phyloP scores from a whole-genome alignment of 1,284 basidiomycete species.

The Ceratobasidium sp. region DNA sequence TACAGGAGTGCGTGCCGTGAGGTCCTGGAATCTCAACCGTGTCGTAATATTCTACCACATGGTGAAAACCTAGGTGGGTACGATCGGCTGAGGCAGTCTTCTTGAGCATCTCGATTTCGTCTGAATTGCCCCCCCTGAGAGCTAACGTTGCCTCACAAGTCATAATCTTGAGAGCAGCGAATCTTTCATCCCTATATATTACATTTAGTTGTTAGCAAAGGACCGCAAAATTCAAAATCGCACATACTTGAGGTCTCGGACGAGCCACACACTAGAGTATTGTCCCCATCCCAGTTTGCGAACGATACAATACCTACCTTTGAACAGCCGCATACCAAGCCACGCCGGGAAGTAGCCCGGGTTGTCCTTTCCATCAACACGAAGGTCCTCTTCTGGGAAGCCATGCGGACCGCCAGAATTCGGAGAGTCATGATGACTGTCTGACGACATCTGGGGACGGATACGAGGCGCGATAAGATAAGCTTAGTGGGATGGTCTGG shows the following conservation, averaged over 20 bases:
- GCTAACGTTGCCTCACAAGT: constrained; percentile 12
- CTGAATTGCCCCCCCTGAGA: not conserved
- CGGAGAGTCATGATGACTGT: no score
- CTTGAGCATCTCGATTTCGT: constrained; percentile 12
- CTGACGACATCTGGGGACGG: no score
- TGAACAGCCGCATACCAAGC: constrained; percentile 51
- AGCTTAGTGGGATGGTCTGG: no score
- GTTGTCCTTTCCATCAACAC: not conserved
- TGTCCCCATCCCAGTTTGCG: constrained; percentile 95
- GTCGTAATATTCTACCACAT: constrained; percentile 11
- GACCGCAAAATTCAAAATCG: not conserved
- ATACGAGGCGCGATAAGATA: no score
- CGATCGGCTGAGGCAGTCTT: not conserved
- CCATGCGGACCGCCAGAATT: no score
- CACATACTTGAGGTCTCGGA: constrained; percentile 78
- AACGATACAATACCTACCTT: constrained; percentile 87
- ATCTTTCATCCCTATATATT: not conserved
- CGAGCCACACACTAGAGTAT: constrained; percentile 95
- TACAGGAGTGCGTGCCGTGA: not conserved
- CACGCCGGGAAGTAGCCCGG: constrained; percentile 18
- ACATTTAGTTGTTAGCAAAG: not conserved
- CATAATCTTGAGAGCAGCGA: constrained; percentile 10
- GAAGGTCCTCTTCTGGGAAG: constrained; percentile 24
- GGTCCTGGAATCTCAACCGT: not conserved
- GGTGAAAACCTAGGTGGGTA: not conserved